phyloP scores from a whole-genome alignment of 2,329 filamentous ascomycete species.

The Alternaria panax region DNA sequence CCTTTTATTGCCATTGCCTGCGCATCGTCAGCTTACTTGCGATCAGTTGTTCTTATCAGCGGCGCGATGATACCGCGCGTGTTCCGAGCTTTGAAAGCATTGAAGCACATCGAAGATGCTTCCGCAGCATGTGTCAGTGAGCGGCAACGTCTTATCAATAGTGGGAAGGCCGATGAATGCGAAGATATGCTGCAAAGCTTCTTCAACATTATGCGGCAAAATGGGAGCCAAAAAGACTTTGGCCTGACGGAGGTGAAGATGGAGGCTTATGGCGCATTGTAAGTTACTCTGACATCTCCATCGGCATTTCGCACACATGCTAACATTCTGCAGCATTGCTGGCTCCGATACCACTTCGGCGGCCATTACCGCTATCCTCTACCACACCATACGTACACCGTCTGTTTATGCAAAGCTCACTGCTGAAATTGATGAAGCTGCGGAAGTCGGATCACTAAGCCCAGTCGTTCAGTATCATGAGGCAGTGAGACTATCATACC shows the following conservation, averaged over 20 bases:
- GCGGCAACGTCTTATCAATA: no score
- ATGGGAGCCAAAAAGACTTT: neutral
- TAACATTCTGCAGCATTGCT: no score
- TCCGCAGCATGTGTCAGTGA: neutral
- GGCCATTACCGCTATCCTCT: constrained; percentile 69
- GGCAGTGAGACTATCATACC: constrained; percentile 71
- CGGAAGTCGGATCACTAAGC: constrained; percentile 16
- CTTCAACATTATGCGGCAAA: no score
- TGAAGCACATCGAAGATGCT: constrained; percentile 1
- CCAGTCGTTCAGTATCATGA: constrained; percentile 59
- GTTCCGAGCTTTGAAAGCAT: neutral
- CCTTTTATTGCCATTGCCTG: neutral
- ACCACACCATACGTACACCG: constrained; percentile 67
- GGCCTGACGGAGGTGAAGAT: constrained; percentile 3
- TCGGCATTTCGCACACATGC: no score
- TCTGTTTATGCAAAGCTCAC: constrained; percentile 61
- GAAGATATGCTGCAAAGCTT: no score
- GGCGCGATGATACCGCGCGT: neutral
- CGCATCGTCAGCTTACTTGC: neutral
- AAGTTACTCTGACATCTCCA: constrained; percentile 60
- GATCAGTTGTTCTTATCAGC: neutral
- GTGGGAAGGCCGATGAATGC: no score
- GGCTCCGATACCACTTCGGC: no score
- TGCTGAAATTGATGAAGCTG: constrained; percentile 67
- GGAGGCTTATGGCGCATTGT: constrained; percentile 9